phyloP scores from a whole-genome alignment of 805 yeast genomes.

The Spathaspora girioi region DNA sequence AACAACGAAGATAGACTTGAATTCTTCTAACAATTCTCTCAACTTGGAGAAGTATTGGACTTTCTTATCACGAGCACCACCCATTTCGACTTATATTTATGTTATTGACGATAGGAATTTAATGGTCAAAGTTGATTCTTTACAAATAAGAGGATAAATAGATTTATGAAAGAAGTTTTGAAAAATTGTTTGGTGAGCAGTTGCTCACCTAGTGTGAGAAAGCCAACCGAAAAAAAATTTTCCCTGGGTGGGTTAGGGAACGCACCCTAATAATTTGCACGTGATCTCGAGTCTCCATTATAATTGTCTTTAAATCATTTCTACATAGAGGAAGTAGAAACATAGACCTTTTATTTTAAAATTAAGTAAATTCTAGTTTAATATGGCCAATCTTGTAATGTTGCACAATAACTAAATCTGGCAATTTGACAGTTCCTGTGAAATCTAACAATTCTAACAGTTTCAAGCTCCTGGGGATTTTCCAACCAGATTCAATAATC shows the following conservation, averaged over 20 bases:
- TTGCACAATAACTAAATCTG: neutral
- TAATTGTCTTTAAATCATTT: no score
- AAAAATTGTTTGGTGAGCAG: neutral
- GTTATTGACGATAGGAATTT: slow-evolving; percentile 78
- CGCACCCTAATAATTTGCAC: neutral
- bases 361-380: neutral
- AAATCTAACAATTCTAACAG: neutral
- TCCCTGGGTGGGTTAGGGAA: neutral
- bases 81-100: slow-evolving; percentile 85
- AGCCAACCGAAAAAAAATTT: neutral
- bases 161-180: neutral
- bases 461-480: neutral
- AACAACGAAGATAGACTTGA: slow-evolving; percentile 97
- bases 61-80: slow-evolving; percentile 99
- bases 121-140: slow-evolving; percentile 44
- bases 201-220: neutral
- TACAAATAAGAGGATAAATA: neutral
- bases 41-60: slow-evolving; percentile 92
- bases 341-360: no score
- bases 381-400: neutral
- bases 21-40: slow-evolving; percentile 91
- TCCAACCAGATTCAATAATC: slow-evolving; percentile 1
- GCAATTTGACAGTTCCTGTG: neutral
- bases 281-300: no score
- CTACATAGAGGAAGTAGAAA: no score